Conservation (phyloP, 805 yeast species). For the Tanozyma kutaoensis region DNA sequence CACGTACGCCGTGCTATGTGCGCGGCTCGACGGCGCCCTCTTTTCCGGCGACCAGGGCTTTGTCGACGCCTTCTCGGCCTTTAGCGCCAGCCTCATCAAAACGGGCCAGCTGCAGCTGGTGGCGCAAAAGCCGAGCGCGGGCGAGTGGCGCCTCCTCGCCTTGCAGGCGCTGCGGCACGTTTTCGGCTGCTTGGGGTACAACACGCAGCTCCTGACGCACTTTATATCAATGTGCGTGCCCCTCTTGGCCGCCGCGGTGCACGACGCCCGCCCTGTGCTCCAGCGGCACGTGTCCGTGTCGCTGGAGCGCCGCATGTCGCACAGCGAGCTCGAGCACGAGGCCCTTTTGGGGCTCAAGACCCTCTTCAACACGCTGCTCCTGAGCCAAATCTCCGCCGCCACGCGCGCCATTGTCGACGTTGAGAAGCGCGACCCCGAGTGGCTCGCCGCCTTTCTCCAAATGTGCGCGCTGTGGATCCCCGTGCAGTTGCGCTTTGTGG, state of each 20-base stretch:
- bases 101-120: slow-evolving; percentile 5
- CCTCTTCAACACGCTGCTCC: slow-evolving; percentile 50
- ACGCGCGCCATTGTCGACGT: slow-evolving; percentile 35
- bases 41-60: not conserved
- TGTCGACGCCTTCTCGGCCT: too few relatives aligned
- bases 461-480: slow-evolving; percentile 68
- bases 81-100: slow-evolving; percentile 3
- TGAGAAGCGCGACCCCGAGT: slow-evolving; percentile 11
- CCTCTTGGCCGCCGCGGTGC: slow-evolving; percentile 22
- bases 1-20: slow-evolving; percentile 32
- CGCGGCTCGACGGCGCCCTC: slow-evolving; percentile 8
- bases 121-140: slow-evolving; percentile 13
- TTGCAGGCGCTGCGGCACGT: slow-evolving; percentile 25
- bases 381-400: slow-evolving; percentile 45
- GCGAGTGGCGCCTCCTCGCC: slow-evolving; percentile 33
- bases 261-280: slow-evolving; percentile 8
- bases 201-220: slow-evolving; percentile 12
- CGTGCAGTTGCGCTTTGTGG: slow-evolving; percentile 59
- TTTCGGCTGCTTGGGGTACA: slow-evolving; percentile 23
- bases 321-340: slow-evolving; percentile 30
- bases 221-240: slow-evolving; percentile 22
- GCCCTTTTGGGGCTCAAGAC: slow-evolving; percentile 37
- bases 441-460: slow-evolving; percentile 49
- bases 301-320: slow-evolving; percentile 9
- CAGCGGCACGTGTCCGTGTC: too few relatives aligned